Conservation (phyloP, 2,329 filamentous ascomycete genomes). For the Aphanocladium album region DNA sequence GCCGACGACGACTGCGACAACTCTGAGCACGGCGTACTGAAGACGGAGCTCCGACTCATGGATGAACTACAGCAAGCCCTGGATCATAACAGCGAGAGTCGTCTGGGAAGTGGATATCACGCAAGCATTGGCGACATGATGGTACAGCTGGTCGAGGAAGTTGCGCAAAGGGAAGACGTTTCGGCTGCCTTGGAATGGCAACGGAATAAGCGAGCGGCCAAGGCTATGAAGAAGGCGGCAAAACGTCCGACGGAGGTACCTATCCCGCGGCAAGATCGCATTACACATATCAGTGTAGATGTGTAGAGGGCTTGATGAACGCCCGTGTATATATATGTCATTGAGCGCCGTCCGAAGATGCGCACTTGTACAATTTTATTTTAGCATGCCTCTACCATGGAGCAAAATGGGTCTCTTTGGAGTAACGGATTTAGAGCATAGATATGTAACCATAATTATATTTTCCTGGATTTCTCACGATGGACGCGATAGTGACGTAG, state of each 20-base stretch:
- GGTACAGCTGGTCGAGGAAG: constrained; percentile 14
- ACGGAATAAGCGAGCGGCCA: background rate
- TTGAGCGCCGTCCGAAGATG: background rate
- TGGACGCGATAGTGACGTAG: background rate
- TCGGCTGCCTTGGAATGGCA: constrained; percentile 2
- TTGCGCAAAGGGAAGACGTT: background rate
- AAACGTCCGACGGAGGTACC: background rate
- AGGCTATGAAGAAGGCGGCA: background rate
- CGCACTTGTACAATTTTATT: background rate
- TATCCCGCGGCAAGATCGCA: background rate
- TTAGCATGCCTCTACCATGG: background rate
- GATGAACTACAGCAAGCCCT: constrained; percentile 20
- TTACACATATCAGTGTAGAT: constrained; percentile 2
- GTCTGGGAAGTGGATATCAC: constrained; percentile 16
- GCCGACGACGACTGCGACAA: constrained; percentile 12
- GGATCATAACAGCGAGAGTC: constrained; percentile 22
- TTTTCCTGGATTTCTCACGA: background rate
- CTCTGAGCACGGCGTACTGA: background rate
- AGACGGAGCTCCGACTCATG: constrained; percentile 13
- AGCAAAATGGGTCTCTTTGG: background rate
- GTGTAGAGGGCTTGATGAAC: background rate
- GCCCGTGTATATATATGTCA: constrained; percentile 5
- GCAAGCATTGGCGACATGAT: constrained; percentile 19
- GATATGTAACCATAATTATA: background rate
- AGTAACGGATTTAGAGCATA: background rate